phyloP scores from a whole-genome alignment of 306 rosid species.

The Alnus rubra region DNA sequence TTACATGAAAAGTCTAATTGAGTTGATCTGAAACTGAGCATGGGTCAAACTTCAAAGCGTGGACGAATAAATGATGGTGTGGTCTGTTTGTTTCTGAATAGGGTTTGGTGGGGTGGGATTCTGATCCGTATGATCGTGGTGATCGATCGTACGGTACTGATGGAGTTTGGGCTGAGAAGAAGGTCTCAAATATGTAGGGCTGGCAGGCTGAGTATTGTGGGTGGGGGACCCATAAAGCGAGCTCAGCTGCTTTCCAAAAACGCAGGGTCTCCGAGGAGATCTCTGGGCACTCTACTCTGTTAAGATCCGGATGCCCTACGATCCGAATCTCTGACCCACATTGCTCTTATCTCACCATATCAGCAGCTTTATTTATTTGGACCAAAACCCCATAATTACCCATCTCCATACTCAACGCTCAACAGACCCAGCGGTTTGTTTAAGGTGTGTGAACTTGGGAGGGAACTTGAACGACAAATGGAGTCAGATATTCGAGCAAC shows the following conservation, averaged over 20 bases:
- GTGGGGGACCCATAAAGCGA: too few species aligned
- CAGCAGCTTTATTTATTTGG: slow-evolving; percentile 17
- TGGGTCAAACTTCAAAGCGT: too few species aligned
- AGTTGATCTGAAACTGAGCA: too few species aligned
- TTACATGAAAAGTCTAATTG: too few species aligned
- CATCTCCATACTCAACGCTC: too few species aligned
- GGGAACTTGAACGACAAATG: background rate
- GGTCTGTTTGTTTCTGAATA: background rate
- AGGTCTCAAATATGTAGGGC: too few species aligned
- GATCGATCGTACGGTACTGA: too few species aligned
- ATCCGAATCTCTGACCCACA: slow-evolving; percentile 41
- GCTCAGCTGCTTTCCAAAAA: slow-evolving; percentile 14
- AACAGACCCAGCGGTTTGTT: too few species aligned
- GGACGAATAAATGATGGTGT: background rate
- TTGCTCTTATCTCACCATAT: background rate
- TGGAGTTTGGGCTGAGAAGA: too few species aligned
- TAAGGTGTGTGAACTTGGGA: too few species aligned
- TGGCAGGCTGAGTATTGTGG: too few species aligned
- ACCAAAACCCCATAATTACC: slow-evolving; percentile 1
- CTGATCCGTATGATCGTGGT: too few species aligned
- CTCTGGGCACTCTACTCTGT: slow-evolving; percentile 30
- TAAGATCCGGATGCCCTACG: slow-evolving; percentile 42
- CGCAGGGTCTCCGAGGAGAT: slow-evolving; percentile 32
- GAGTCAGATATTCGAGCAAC: slow-evolving; percentile 15
- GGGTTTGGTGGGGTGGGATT: background rate